Conservation (phyloP, 2,329 filamentous ascomycete species). For the Myriosclerotinia curreyana region DNA sequence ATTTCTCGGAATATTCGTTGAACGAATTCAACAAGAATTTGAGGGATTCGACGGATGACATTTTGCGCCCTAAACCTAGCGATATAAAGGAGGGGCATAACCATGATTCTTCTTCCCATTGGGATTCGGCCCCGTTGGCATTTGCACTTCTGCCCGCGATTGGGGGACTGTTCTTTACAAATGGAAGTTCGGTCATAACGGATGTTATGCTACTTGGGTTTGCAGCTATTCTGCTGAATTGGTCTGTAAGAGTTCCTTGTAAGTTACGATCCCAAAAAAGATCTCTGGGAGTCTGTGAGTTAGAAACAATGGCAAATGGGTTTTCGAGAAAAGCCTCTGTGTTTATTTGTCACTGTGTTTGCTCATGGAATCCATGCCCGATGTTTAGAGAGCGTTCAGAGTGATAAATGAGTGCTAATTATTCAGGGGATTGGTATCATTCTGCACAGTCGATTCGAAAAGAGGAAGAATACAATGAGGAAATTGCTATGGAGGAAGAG, state of each 20-base stretch:
- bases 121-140: conserved; percentile 76
- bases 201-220: conserved; percentile 79
- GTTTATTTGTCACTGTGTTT: background rate
- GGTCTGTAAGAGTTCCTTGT: conserved; percentile 86
- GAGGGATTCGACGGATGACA: conserved; percentile 65
- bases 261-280: background rate
- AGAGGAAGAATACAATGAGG: conserved; percentile 45
- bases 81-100: conserved; percentile 41
- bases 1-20: conserved; percentile 72
- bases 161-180: conserved; percentile 79
- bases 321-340: background rate
- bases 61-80: conserved; percentile 58
- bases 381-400: background rate
- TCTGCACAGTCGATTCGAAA: conserved; percentile 63
- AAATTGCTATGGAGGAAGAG: conserved; percentile 43
- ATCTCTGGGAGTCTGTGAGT: background rate
- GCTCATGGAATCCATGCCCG: background rate
- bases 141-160: conserved; percentile 83
- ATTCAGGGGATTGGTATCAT: conserved; percentile 66
- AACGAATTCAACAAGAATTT: conserved; percentile 63
- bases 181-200: conserved; percentile 79
- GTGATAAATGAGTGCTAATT: conserved; percentile 18
- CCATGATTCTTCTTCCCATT: conserved; percentile 60
- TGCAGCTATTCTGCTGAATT: conserved; percentile 84
- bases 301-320: background rate